Evolutionary conservation across 306 rosid genomes (phyloP).

Genomic region (Cucurbita pepo): DNA sequence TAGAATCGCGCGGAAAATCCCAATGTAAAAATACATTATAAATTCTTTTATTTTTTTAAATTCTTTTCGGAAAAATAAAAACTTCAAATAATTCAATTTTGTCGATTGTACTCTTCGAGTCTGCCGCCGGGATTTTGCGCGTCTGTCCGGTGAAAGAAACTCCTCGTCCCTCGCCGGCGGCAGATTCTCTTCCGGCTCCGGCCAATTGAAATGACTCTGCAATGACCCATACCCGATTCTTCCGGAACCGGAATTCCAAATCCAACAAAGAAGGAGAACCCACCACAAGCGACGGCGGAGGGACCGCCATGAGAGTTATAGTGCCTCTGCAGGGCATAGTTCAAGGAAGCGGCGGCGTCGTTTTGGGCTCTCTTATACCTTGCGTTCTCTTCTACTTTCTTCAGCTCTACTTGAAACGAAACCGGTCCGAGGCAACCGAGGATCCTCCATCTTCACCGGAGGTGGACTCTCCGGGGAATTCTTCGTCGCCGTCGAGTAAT

Average conservation of each 20-base stretch:
- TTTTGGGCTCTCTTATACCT: slow-evolving; percentile 77
- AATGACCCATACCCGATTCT: slow-evolving; percentile 27
- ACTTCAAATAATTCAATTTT: neutral
- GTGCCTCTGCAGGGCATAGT: slow-evolving; percentile 88
- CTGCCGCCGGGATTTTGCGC: neutral
- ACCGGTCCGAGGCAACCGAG: slow-evolving; percentile 19
- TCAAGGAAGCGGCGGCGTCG: slow-evolving; percentile 80
- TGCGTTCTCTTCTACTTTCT: slow-evolving; percentile 82
- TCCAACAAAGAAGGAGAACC: slow-evolving; percentile 4
- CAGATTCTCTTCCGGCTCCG: neutral
- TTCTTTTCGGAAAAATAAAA: neutral
- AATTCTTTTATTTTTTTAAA: neutral
- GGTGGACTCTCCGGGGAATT: neutral
- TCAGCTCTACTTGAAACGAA: slow-evolving; percentile 54
- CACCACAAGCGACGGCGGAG: slow-evolving; percentile 11
- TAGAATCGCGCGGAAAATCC: slow-evolving; percentile 5
- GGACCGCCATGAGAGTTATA: slow-evolving; percentile 70
- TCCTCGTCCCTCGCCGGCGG: neutral
- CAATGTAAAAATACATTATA: neutral
- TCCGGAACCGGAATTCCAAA: neutral
- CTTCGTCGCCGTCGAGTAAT: slow-evolving; percentile 8
- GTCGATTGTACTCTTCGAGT: neutral
- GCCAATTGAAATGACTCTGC: slow-evolving; percentile 6
- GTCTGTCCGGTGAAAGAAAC: neutral
- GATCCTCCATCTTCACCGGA: slow-evolving; percentile 20